Evolutionary conservation across 208 protist species (phyloP).

Genomic region (Leishmania lainsoni): DNA sequence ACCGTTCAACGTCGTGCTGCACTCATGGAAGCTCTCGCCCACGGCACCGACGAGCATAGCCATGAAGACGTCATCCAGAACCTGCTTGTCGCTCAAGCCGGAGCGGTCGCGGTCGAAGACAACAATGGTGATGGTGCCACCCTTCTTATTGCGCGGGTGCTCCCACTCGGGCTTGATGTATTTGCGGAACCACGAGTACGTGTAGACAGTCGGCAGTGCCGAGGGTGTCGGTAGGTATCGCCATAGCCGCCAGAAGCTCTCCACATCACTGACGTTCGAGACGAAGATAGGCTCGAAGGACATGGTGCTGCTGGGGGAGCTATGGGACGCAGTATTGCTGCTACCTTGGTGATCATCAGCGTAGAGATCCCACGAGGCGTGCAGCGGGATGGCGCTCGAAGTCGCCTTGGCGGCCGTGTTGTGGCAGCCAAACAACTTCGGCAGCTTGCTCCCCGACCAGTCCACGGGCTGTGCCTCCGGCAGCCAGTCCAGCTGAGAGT

Average conservation of each 20-base stretch:
- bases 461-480: conserved; percentile 41
- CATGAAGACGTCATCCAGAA: conserved; percentile 85
- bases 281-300: conserved; percentile 75
- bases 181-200: conserved; percentile 88
- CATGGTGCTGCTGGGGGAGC: conserved; percentile 19
- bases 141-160: conserved; percentile 82
- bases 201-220: conserved; percentile 60
- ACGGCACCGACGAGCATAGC: conserved; percentile 66
- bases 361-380: conserved; percentile 80
- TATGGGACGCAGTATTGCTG: conserved; percentile 21
- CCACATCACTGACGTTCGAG: conserved; percentile 69
- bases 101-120: conserved; percentile 83
- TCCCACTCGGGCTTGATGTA: conserved; percentile 88
- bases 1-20: conserved; percentile 73
- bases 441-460: conserved; percentile 57
- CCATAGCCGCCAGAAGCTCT: conserved; percentile 86
- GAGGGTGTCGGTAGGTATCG: conserved; percentile 71
- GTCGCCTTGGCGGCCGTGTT: conserved; percentile 61
- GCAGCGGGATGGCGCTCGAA: conserved; percentile 53
- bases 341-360: conserved; percentile 71
- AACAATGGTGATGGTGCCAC: conserved; percentile 80
- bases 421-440: conserved; percentile 59
- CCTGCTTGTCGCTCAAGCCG: conserved; percentile 73
- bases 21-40: conserved; percentile 76
- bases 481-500: conserved; percentile 39